Percentiles rank a stretch among this genome's conserved stretches.
Conservation (phyloP, 164 flowering plant genomes). For the Sextonia rubra region DNA sequence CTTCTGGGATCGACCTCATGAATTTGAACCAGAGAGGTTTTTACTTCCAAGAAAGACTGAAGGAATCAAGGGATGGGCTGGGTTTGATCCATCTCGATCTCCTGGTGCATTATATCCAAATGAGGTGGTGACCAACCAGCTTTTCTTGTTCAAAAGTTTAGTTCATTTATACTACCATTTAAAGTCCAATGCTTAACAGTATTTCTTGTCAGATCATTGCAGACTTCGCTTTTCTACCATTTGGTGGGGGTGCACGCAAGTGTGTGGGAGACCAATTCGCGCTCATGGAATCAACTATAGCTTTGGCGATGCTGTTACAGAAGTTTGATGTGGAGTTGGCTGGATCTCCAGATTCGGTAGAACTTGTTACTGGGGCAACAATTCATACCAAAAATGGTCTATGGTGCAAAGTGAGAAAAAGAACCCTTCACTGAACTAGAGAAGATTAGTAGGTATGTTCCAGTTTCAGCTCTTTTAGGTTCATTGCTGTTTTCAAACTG, state of each 20-base stretch:
- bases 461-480: too few relatives aligned
- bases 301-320: conserved; percentile 74
- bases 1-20: conserved; percentile 80
- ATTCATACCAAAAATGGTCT: conserved; percentile 89
- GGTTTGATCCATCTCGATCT: conserved; percentile 88
- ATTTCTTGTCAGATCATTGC: conserved; percentile 52
- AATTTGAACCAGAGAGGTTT: conserved; percentile 94
- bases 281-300: conserved; percentile 90
- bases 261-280: conserved; percentile 99
- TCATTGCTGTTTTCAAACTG: not conserved
- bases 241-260: conserved; percentile 96
- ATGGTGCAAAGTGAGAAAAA: conserved; percentile 81
- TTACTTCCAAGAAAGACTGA: conserved; percentile 35
- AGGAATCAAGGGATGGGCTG: conserved; percentile 83
- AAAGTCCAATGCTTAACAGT: not conserved
- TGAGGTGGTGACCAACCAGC: conserved; percentile 68
- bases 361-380: conserved; percentile 92
- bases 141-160: not conserved
- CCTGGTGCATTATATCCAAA: conserved; percentile 95
- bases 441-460: not conserved
- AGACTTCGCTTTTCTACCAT: conserved; percentile 91
- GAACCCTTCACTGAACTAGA: conserved; percentile 26
- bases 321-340: conserved; percentile 77
- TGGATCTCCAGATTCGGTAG: conserved; percentile 78
- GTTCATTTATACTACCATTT: not conserved